Evolutionary conservation across 2,329 filamentous ascomycete species (phyloP), one percentile per base, ranked within the genome.

Genomic region (Cercospora canescens): DNA sequence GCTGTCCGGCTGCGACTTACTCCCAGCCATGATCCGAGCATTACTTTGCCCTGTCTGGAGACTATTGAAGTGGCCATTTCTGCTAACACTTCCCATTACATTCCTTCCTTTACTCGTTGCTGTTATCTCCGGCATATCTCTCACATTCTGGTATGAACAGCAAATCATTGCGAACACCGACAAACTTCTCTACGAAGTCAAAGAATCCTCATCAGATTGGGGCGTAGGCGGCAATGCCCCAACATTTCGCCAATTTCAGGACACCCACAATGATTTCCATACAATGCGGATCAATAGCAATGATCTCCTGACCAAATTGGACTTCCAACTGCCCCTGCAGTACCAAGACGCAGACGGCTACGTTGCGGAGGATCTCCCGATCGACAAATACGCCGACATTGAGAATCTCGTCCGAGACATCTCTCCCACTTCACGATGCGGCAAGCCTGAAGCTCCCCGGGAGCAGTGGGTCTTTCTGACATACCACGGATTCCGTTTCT

Each of bases 231-330:
- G 63, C 16, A 57, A 26, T 37, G 68, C 39, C 9, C 64, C 64
- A 14, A 61, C 54, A 21, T 70, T 70, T 32, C 67, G 67, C 14
- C 37, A 69, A 50, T 70, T 63, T 14, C 67, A 70, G 39, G 68
- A 70, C 54, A 65, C 60, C 11, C 56, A 69, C 34, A 70, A 70
- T 48, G 58, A 67, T 48, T 69, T 70, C 37, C 35, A 62, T 26
- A 58, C 65, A 18, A 60, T 68, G 60, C 56, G 69, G 14, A 61
- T 69, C 61, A 68, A 70, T 35, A 67, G 62, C 60, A 62, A 69
- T 45, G 69, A 71, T 35, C 67, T 60, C 55, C 21, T 55, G 16
- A 11, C 35, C 9, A 68, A 71, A 41, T 55, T 71, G 8, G 65
- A 62, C 30, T 67, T 68, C 39, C n/a, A 32, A 32, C 35, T 69